Percentiles rank a stretch among this genome's conserved stretches.
Evolutionary conservation across 2,329 filamentous ascomycete genomes (phyloP).

Genomic region (Stromatinia cepivora): DNA sequence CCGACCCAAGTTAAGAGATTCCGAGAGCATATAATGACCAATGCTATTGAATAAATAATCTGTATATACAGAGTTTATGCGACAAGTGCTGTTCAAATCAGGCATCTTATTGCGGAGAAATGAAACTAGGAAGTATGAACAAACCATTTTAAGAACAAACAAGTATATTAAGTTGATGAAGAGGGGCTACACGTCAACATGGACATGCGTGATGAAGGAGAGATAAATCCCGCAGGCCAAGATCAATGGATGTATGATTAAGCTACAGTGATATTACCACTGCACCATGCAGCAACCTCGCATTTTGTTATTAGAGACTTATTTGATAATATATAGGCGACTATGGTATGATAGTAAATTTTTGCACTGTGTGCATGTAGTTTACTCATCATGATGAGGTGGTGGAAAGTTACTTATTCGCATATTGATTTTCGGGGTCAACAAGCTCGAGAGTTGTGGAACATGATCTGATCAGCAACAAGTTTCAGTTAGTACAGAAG

Average conservation of each 20-base stretch:
- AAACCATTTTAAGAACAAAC: not conserved
- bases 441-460: not conserved
- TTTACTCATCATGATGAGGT: not conserved
- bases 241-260: constrained; percentile 4
- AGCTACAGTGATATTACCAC: constrained; percentile 9
- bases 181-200: not conserved
- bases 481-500: not conserved
- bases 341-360: not conserved
- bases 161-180: not conserved
- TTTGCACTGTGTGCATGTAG: not conserved
- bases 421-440: not conserved
- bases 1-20: constrained; percentile 3
- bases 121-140: constrained; percentile 2
- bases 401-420: not conserved
- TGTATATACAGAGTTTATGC: not conserved
- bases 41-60: not conserved
- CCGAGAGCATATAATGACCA: not conserved
- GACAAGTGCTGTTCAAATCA: not conserved
- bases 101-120: not conserved
- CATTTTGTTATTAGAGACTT: not conserved
- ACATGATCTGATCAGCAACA: not conserved
- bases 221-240: constrained; percentile 18
- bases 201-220: constrained; percentile 8
- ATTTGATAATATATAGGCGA: not conserved
- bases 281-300: constrained; percentile 11